Conservation (phyloP, 2,329 filamentous ascomycete genomes). For the Sclerotinia minor region DNA sequence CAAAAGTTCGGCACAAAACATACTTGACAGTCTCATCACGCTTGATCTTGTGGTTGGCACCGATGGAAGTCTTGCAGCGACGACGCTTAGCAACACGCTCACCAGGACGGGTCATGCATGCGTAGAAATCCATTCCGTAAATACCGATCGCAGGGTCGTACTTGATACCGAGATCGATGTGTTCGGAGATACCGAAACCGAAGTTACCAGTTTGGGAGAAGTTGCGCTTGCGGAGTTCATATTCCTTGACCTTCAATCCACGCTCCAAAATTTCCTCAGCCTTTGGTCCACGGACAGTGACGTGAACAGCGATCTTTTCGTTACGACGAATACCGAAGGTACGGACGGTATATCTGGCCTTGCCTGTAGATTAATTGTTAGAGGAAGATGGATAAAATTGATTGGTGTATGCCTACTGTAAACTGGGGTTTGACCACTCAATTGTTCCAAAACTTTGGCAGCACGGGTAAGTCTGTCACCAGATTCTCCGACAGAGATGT, state of each 20-base stretch:
- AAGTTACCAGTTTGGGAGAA: constrained; percentile 99
- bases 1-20: not conserved
- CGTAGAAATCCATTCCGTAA: constrained; percentile 99
- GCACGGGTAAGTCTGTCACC: constrained; percentile 99
- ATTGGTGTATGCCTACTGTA: constrained; percentile 70
- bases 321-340: constrained; percentile 99
- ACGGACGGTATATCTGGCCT: constrained; percentile 99
- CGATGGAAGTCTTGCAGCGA: constrained; percentile 83
- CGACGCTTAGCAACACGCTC: constrained; percentile 96
- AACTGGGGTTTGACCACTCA: constrained; percentile 98
- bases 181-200: constrained; percentile 99
- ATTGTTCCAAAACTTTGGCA: constrained; percentile 99
- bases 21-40: constrained; percentile 87
- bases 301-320: constrained; percentile 99
- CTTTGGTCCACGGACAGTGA: constrained; percentile 98
- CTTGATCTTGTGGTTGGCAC: constrained; percentile 88
- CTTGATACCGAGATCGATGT: constrained; percentile 99
- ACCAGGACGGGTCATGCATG: constrained; percentile 99
- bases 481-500: constrained; percentile 99
- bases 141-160: constrained; percentile 98
- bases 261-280: constrained; percentile 99
- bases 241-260: constrained; percentile 99
- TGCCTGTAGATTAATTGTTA: constrained; percentile 59
- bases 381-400: constrained; percentile 18
- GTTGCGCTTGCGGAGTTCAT: constrained; percentile 99